phyloP scores from a whole-genome alignment of 768 basidiomycete genomes.

The Plicaturopsis crispa region DNA sequence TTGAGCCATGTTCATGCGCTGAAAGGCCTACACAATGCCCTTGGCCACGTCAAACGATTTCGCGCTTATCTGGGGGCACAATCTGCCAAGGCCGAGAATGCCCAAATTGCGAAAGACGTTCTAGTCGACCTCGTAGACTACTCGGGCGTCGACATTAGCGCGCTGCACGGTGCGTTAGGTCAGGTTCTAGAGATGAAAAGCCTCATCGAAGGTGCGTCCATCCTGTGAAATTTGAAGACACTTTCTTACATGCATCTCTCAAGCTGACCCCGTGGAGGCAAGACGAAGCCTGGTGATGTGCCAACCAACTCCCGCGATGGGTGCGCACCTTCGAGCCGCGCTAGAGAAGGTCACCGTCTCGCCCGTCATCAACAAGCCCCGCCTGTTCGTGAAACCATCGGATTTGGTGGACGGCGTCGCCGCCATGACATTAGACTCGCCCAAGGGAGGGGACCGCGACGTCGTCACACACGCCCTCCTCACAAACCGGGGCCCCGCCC shows the following conservation, averaged over 20 bases:
- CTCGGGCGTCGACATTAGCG: constrained; percentile 56
- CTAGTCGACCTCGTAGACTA: constrained; percentile 56
- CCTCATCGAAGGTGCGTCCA: constrained; percentile 24
- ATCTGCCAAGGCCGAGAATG: constrained; percentile 50
- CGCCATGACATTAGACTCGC: constrained; percentile 29
- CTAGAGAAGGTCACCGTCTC: constrained; percentile 40
- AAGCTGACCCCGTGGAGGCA: too few species aligned
- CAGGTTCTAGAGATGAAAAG: constrained; percentile 25
- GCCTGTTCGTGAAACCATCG: constrained; percentile 62
- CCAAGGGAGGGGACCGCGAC: constrained; percentile 38
- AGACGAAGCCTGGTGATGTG: constrained; percentile 52
- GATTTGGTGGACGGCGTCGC: constrained; percentile 64
- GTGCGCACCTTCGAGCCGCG: constrained; percentile 31
- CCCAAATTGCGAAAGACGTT: constrained; percentile 56
- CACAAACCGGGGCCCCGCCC: constrained; percentile 25
- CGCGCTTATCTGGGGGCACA: constrained; percentile 44
- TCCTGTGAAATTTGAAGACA: constrained; percentile 15
- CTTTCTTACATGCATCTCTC: neutral
- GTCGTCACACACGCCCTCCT: constrained; percentile 58
- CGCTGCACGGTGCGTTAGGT: constrained; percentile 39
- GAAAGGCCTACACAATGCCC: constrained; percentile 37
- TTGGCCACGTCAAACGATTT: constrained; percentile 54
- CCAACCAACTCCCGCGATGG: constrained; percentile 41
- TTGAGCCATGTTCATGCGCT: constrained; percentile 57
- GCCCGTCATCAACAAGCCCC: constrained; percentile 51